Conservation (phyloP, 768 basidiomycete genomes). For the Tricholoma bakamatsutake region DNA sequence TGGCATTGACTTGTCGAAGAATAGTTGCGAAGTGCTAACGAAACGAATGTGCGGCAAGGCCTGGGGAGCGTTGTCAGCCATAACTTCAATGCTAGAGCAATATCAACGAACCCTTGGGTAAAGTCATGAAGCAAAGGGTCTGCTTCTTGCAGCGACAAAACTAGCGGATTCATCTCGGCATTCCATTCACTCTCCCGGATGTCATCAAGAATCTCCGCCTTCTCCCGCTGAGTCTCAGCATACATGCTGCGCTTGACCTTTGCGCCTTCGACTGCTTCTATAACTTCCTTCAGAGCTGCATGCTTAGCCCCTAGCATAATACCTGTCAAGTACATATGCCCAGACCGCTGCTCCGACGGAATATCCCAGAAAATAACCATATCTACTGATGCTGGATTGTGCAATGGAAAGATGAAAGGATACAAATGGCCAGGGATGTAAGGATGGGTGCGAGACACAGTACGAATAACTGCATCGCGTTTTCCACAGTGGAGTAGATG, state of each 20-base stretch:
- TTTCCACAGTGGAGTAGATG: conserved; percentile 49
- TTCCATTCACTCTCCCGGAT: conserved; percentile 74
- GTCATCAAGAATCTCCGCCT: conserved; percentile 56
- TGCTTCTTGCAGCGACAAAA: conserved; percentile 43
- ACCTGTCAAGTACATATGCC: conserved; percentile 54
- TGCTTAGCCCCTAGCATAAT: conserved; percentile 64
- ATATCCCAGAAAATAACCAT: conserved; percentile 75
- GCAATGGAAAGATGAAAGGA: conserved; percentile 71
- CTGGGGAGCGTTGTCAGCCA: conserved; percentile 28
- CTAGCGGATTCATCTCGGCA: conserved; percentile 68
- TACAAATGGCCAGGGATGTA: conserved; percentile 51
- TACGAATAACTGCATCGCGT: conserved; percentile 33
- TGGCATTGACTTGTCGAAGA: conserved; percentile 59
- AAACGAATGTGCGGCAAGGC: conserved; percentile 45
- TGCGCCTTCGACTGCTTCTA: conserved; percentile 52
- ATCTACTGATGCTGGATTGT: conserved; percentile 68
- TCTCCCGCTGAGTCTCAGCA: conserved; percentile 81
- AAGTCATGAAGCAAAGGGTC: conserved; percentile 57
- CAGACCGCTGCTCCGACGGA: conserved; percentile 50
- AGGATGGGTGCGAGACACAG: conserved; percentile 36
- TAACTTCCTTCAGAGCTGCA: conserved; percentile 54
- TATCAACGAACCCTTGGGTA: conserved; percentile 50
- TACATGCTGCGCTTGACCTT: conserved; percentile 84
- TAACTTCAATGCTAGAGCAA: neutral
- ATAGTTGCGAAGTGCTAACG: conserved; percentile 62